Percentiles rank a stretch among this genome's conserved stretches.
phyloP scores from a whole-genome alignment of 176 grass and related monocot genomes.

The Pharus latifolius region DNA sequence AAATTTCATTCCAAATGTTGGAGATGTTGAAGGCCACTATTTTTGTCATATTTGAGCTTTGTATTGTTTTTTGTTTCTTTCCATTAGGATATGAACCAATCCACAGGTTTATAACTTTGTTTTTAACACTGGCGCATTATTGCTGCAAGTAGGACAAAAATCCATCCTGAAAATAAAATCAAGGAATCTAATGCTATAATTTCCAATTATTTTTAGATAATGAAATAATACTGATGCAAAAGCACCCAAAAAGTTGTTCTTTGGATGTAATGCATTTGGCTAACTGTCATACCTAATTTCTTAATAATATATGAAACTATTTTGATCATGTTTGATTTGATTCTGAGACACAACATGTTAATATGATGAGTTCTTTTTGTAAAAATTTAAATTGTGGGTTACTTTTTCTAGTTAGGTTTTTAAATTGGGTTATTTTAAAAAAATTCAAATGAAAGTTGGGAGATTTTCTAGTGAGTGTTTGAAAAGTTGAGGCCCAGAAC shows the following conservation, averaged over 20 bases:
- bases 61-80: neutral
- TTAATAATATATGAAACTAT: neutral
- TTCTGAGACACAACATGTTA: too few relatives aligned
- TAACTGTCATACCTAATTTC: neutral
- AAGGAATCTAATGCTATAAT: neutral
- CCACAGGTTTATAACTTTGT: neutral
- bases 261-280: neutral
- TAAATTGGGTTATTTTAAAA: too few relatives aligned
- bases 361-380: too few relatives aligned
- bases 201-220: neutral
- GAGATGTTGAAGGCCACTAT: neutral
- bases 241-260: constrained; percentile 3
- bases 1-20: neutral
- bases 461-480: too few relatives aligned
- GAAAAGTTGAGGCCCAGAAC: too few relatives aligned
- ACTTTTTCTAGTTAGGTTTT: too few relatives aligned
- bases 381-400: too few relatives aligned
- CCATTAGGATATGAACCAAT: neutral
- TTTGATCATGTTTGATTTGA: too few relatives aligned
- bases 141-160: constrained; percentile 12
- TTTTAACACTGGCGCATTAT: neutral
- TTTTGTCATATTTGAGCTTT: neutral
- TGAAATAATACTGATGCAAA: neutral
- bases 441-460: too few relatives aligned
- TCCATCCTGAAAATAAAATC: neutral